These are phyloP conservation scores for Pythium sukuiense DNA, from an alignment of 352 stramenopile genomes.

Conservation along the genomic window DNA sequence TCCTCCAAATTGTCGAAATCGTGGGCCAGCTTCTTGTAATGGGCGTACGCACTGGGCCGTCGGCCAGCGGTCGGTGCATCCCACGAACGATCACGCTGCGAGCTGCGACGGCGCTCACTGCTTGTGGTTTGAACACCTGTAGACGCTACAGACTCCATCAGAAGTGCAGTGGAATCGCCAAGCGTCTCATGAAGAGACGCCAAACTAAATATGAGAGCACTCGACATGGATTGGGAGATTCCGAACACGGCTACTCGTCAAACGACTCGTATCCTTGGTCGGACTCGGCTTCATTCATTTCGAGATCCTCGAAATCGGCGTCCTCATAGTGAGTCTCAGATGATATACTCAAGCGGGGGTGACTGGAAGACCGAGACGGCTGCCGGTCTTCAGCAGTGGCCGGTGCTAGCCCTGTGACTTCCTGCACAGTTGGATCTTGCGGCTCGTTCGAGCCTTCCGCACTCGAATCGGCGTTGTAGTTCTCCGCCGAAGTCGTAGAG, in stretches of 20 bases:
- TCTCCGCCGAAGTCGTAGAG: not conserved
- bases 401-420: not conserved
- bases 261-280: constrained; percentile 21
- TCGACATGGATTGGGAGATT: not conserved
- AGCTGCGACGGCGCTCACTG: not conserved
- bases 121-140: not conserved
- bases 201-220: constrained; percentile 9
- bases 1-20: constrained; percentile 48
- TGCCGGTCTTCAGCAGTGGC: not conserved
- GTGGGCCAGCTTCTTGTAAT: constrained; percentile 56
- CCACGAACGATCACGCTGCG: constrained; percentile 10
- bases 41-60: constrained; percentile 39
- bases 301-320: constrained; percentile 16
- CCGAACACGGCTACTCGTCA: constrained; percentile 7
- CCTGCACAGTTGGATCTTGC: not conserved
- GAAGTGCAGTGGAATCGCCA: not conserved
- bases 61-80: not conserved
- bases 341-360: constrained; percentile 5
- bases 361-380: not conserved
- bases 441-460: not conserved
- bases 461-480: not conserved
- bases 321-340: constrained; percentile 8
- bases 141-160: not conserved
- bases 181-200: not conserved
- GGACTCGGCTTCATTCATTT: constrained; percentile 21